phyloP scores from a whole-genome alignment of 371 early-diverging fungal species.

The Mucor saturninus region DNA sequence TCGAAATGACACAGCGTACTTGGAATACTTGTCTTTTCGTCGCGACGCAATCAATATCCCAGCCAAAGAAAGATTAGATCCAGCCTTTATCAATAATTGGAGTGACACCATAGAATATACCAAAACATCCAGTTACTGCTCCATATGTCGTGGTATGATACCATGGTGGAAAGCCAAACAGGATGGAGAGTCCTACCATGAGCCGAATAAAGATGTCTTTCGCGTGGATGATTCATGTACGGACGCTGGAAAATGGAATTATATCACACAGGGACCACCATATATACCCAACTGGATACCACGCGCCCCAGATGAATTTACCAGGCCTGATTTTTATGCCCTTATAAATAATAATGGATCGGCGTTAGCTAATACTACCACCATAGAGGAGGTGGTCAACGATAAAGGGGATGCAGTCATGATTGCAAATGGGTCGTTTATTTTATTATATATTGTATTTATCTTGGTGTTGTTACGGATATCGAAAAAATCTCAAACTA shows the following conservation, averaged over 20 bases:
- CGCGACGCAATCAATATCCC: conserved; percentile 31
- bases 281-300: conserved; percentile 26
- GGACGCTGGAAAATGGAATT: conserved; percentile 42
- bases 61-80: conserved; percentile 32
- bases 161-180: conserved; percentile 38
- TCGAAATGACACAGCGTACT: conserved; percentile 41
- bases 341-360: background rate
- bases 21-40: conserved; percentile 39
- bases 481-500: background rate
- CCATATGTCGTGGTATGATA: conserved; percentile 39
- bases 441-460: background rate
- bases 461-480: background rate
- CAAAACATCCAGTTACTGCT: conserved; percentile 39
- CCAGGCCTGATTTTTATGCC: conserved; percentile 4
- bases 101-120: conserved; percentile 27
- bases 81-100: conserved; percentile 39
- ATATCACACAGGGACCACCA: conserved; percentile 34
- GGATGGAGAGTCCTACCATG: background rate
- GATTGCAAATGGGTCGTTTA: background rate
- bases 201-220: conserved; percentile 18
- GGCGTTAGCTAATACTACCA: too few relatives aligned
- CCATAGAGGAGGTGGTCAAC: background rate
- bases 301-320: conserved; percentile 23
- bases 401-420: background rate
- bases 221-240: conserved; percentile 32